These are phyloP conservation scores for Mortierella sp. DNA, from an alignment of 371 early-diverging fungal genomes.

Conservation along the genomic window DNA sequence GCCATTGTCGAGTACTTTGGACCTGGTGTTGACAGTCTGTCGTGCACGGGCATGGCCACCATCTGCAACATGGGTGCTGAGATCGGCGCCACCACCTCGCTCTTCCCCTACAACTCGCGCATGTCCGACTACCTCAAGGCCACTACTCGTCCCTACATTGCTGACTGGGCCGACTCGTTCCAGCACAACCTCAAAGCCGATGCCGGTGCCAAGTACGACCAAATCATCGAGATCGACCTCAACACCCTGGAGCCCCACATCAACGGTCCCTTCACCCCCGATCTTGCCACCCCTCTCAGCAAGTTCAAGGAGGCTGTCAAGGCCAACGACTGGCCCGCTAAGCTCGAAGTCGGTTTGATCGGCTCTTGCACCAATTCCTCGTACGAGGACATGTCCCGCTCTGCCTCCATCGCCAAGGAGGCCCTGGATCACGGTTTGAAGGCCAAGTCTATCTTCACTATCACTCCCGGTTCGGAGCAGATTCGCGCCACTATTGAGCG, in stretches of 20 bases:
- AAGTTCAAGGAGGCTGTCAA: slow-evolving; percentile 85
- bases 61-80: slow-evolving; percentile 99
- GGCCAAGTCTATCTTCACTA: slow-evolving; percentile 81
- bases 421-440: slow-evolving; percentile 83
- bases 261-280: slow-evolving; percentile 97
- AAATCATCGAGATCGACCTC: slow-evolving; percentile 93
- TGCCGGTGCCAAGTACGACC: slow-evolving; percentile 88
- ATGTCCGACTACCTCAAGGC: slow-evolving; percentile 91
- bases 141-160: slow-evolving; percentile 83
- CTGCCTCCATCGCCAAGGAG: slow-evolving; percentile 88
- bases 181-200: slow-evolving; percentile 88
- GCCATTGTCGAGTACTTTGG: slow-evolving; percentile 97
- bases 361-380: slow-evolving; percentile 97
- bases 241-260: slow-evolving; percentile 90
- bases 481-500: slow-evolving; percentile 95
- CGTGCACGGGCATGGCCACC: slow-evolving; percentile 97
- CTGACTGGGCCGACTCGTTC: slow-evolving; percentile 75
- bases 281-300: slow-evolving; percentile 90
- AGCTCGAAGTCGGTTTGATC: slow-evolving; percentile 89
- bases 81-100: slow-evolving; percentile 94
- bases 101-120: slow-evolving; percentile 91
- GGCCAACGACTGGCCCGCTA: slow-evolving; percentile 86
- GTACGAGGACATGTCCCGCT: slow-evolving; percentile 95
- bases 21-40: slow-evolving; percentile 90
- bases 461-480: slow-evolving; percentile 96